phyloP scores from a whole-genome alignment of 2,329 filamentous ascomycete species.

The Penicillium fuscoglaucum region DNA sequence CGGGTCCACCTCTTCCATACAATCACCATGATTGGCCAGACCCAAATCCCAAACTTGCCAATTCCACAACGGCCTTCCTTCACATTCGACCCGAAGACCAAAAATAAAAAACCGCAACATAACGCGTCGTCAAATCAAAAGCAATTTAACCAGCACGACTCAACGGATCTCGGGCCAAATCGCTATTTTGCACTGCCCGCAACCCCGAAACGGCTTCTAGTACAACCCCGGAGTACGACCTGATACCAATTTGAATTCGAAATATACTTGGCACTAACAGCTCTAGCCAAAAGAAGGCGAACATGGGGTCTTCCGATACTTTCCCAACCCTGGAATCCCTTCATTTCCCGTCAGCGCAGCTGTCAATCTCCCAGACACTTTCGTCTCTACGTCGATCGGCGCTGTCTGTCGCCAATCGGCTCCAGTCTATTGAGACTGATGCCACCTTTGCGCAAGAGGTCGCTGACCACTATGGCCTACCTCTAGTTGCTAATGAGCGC shows the following conservation, averaged over 20 bases:
- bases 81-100: background rate
- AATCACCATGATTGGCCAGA: conserved; percentile 17
- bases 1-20: conserved; percentile 1
- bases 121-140: conserved; percentile 1
- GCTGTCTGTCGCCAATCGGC: conserved; percentile 76
- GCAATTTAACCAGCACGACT: background rate
- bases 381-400: conserved; percentile 72
- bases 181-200: background rate
- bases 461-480: conserved; percentile 53
- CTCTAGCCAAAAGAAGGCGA: background rate
- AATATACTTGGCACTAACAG: conserved; percentile 7
- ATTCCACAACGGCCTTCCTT: conserved; percentile 12
- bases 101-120: conserved; percentile 3
- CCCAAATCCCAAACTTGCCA: conserved; percentile 13
- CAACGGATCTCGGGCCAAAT: background rate
- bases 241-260: conserved; percentile 2
- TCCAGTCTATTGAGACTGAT: conserved; percentile 75
- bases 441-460: conserved; percentile 70
- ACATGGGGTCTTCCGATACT: conserved; percentile 31
- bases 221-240: conserved; percentile 13
- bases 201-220: conserved; percentile 1
- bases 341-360: conserved; percentile 57
- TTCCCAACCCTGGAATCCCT: conserved; percentile 45
- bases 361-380: conserved; percentile 69
- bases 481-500: conserved; percentile 86